Base-by-base conservation (phyloP, 2,329 filamentous ascomycete species). In the Westerdykella ornata region DNA sequence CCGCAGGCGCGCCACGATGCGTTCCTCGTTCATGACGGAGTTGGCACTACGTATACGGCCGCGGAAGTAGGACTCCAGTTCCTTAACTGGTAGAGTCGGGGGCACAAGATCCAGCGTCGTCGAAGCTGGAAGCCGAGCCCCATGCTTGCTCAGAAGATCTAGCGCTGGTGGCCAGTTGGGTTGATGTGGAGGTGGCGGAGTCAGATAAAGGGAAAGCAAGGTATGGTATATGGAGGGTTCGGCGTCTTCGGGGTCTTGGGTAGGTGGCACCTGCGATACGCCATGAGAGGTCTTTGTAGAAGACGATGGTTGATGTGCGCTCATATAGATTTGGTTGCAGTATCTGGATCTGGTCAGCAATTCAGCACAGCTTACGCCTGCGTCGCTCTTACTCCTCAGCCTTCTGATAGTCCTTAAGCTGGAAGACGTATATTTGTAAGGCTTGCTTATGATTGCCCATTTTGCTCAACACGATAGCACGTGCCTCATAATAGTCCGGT, bases 361-460 rank as follows among this genome's bases (percentile, higher is more conserved):
- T 11, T n/a, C 22, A 8, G 8, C 22, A 9, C 22, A 11, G 22
- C 22, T 26, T 26, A 26, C 4, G 22, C 3, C 8, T 11, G 22
- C 12, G 22, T 3, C 15, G 14, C 17, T 13, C 55, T 39, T 50
- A 95, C 83, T 95, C 88, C 76, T 98, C 92, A 22, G 92, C 92
- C 67, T 95, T 97, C 11, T 71, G 72, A 48, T 86, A 90, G 63
- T 95, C 84, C 52, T 85, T 72, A 64, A 98, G 78, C 64, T 90
- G 92, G 69, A 96, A 98, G 19, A 97, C 90, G 62, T 95, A 98
- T 39, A 98, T 95, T 61, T 92, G 85, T n/a, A 98, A 71, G 0
- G 92, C 92, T 67, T 97, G 88, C 60, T 88, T 89, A 68, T 98
- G 89, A 55, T 90, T 84, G 5, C 87, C 88, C 86, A 97, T 95